Conservation (phyloP, 2,329 filamentous ascomycete species). For the Chaetomiaceae sp. region DNA sequence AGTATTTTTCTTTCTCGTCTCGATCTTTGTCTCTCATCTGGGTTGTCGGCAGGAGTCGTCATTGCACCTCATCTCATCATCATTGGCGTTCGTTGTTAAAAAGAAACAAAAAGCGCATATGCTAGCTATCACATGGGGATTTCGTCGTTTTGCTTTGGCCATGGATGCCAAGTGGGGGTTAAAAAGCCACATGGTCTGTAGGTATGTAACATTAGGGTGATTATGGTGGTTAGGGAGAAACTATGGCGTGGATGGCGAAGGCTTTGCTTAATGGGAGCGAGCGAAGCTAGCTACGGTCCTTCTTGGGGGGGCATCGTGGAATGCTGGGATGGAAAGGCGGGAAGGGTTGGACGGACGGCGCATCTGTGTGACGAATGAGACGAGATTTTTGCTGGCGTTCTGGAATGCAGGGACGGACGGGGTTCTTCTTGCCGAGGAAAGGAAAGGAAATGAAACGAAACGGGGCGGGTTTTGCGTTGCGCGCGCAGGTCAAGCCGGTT, state of each 20-base stretch:
- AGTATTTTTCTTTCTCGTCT: conserved; percentile 17
- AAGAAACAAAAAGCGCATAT: conserved; percentile 13
- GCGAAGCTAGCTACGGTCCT: not conserved
- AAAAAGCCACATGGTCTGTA: conserved; percentile 4
- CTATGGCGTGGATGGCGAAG: not conserved
- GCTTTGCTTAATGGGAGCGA: not conserved
- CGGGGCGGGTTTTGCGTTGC: too few species aligned
- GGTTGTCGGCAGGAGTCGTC: conserved; percentile 16
- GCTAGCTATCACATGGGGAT: conserved; percentile 16
- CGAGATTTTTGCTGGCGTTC: conserved; percentile 15
- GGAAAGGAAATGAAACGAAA: too few species aligned
- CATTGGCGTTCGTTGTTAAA: conserved; percentile 24
- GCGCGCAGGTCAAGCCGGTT: too few species aligned
- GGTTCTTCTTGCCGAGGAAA: too few species aligned
- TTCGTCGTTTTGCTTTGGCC: conserved; percentile 17
- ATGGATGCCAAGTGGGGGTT: not conserved
- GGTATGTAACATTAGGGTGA: conserved; percentile 8
- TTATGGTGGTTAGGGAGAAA: too few species aligned
- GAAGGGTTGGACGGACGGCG: too few species aligned
- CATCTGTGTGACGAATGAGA: conserved; percentile 12
- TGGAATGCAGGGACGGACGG: conserved; percentile 11
- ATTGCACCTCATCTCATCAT: conserved; percentile 12
- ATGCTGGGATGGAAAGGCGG: too few species aligned
- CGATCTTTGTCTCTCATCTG: conserved; percentile 23
- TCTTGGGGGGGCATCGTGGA: not conserved